Evolutionary conservation across 768 basidiomycete genomes (phyloP), one percentile per base, ranked within the genome.

Genomic region (Boletus subcaerulescens): DNA sequence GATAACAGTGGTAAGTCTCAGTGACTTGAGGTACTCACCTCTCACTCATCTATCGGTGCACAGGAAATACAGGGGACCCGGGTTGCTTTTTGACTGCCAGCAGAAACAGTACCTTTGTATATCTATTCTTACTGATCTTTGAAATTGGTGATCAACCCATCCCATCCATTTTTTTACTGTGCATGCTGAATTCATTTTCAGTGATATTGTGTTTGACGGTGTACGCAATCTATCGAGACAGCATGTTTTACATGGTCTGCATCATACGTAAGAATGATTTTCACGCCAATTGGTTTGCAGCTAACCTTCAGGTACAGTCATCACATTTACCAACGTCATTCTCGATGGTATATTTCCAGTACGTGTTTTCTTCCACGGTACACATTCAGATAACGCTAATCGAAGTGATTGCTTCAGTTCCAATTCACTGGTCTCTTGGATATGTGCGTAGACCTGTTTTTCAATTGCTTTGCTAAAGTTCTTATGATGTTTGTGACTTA

Each of bases 161-260:
- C 12, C 4, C 18, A 12, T 26, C 24, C 4, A 22, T 18, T 24
- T 11, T 11, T 14, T 45, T 20, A 14, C 24, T 10, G 11, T 11
- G 0, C 2, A 24, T 33, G 15, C 14, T 53, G n/a, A 42, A 12
- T 15, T 40, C 4, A 6, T 26, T 17, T 17, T 1, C 17, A 65
- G 61, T 48, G 42, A 35, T 57, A 20, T 38, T 61, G n/a, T 17
- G 32, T 35, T 48, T 61, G 29, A 61, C 31, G 15, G 48, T 63
- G 17, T 9, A 15, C 32, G 45, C 31, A 7, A 15, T 49, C 15
- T 66, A 66, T 45, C 49, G 54, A 18, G 64, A 63, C 22, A 32
- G 52, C 29, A 51, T 66, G 45, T 29, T 64, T 39, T 63, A 64
- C 15, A 46, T 64, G 15, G 1, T n/a, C 31, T 63, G 64, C 29